These are phyloP conservation scores for Diplotaxis tenuifolia DNA, from an alignment of 345 rosid species.

Conservation along the genomic window DNA sequence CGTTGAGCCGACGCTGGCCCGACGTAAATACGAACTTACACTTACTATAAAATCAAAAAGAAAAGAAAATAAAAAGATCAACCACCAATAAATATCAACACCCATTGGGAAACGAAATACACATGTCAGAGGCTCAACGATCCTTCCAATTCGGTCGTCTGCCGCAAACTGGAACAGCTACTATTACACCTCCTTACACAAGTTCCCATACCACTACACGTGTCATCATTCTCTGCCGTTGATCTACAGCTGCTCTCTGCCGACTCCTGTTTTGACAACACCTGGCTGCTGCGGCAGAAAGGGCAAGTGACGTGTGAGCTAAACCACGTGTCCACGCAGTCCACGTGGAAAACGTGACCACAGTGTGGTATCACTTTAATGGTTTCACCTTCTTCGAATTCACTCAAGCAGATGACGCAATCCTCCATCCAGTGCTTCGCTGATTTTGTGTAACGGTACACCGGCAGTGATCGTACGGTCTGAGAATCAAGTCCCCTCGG, in stretches of 20 bases:
- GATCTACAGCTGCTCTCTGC: conserved; percentile 9
- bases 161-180: conserved; percentile 25
- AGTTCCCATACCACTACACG: conserved; percentile 19
- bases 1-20: too few species aligned
- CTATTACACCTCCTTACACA: conserved; percentile 22
- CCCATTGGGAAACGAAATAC: not conserved
- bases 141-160: conserved; percentile 11
- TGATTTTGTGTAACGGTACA: conserved; percentile 38
- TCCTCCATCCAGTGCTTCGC: conserved; percentile 45
- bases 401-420: conserved; percentile 62
- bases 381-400: conserved; percentile 47
- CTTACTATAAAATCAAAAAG: not conserved
- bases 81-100: not conserved
- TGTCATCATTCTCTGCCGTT: conserved; percentile 8
- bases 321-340: conserved; percentile 61
- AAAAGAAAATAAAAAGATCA: not conserved
- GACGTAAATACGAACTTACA: not conserved
- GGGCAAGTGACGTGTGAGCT: conserved; percentile 49
- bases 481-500: conserved; percentile 17
- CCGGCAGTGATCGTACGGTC: conserved; percentile 46
- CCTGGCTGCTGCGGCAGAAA: conserved; percentile 53
- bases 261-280: conserved; percentile 20
- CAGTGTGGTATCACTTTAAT: conserved; percentile 50
- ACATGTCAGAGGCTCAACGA: conserved; percentile 28
- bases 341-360: conserved; percentile 54